Evolutionary conservation across 495 filamentous ascomycete genomes (phyloP).

Genomic region (Elaphomyces granulatus): DNA sequence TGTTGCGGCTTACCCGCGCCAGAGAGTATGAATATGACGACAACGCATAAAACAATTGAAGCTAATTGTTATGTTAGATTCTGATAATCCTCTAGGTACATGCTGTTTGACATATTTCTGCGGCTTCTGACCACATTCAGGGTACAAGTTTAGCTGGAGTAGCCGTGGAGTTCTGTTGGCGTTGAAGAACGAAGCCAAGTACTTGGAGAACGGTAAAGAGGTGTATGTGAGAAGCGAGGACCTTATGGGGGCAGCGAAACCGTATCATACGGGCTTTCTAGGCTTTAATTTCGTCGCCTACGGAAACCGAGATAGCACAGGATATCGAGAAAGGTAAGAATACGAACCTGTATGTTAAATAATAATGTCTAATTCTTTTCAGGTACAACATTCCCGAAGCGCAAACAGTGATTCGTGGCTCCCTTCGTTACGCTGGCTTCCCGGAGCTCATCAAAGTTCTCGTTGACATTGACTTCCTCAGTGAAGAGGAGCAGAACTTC

Average conservation of each 20-base stretch:
- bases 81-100: too few relatives aligned
- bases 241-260: constrained; percentile 1
- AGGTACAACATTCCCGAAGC: constrained; percentile 7
- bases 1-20: too few relatives aligned
- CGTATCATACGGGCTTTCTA: not conserved
- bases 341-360: too few relatives aligned
- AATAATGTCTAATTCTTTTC: too few relatives aligned
- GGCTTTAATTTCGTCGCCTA: not conserved
- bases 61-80: too few relatives aligned
- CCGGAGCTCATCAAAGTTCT: constrained; percentile 13
- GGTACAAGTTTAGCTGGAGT: constrained; percentile 11
- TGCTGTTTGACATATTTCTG: too few relatives aligned
- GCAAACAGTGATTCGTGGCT: constrained; percentile 10
- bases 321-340: not conserved
- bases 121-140: not conserved
- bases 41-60: too few relatives aligned
- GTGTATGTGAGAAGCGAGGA: not conserved
- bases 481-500: constrained; percentile 4
- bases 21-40: too few relatives aligned
- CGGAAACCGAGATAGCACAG: not conserved
- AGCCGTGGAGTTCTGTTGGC: constrained; percentile 62
- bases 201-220: not conserved
- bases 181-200: constrained; percentile 13
- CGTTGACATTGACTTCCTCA: constrained; percentile 10
- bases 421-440: constrained; percentile 12